Conservation (phyloP, 2,329 filamentous ascomycete genomes). For the Stenocarpella maydis region DNA sequence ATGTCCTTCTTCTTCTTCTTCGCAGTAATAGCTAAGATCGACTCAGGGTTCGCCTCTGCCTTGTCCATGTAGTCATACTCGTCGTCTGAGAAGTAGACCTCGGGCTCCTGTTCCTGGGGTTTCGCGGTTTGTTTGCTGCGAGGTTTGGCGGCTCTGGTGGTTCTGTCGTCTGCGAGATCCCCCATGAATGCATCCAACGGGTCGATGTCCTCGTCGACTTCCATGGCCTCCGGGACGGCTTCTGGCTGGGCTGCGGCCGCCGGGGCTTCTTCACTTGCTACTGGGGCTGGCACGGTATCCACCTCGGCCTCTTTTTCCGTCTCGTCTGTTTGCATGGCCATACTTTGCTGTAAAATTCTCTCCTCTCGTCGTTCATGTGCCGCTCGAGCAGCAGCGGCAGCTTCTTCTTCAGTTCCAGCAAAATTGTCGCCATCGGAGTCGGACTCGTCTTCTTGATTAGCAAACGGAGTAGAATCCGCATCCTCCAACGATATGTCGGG, state of each 20-base stretch:
- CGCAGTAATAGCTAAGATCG: constrained; percentile 61
- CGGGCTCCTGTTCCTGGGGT: constrained; percentile 71
- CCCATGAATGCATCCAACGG: constrained; percentile 98
- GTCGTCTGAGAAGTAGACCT: constrained; percentile 89
- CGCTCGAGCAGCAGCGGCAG: constrained; percentile 82
- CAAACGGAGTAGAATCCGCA: constrained; percentile 66
- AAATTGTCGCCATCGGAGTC: constrained; percentile 81
- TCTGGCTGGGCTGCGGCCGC: constrained; percentile 32
- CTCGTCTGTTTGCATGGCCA: constrained; percentile 54
- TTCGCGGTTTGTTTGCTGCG: constrained; percentile 48
- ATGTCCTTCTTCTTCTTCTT: constrained; percentile 95
- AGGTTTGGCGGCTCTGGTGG: constrained; percentile 37
- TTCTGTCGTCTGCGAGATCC: constrained; percentile 63
- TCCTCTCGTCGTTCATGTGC: constrained; percentile 86
- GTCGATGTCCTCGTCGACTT: constrained; percentile 78
- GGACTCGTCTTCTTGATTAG: constrained; percentile 64
- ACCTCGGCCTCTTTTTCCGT: constrained; percentile 41
- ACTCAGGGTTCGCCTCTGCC: constrained; percentile 55
- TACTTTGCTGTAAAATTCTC: constrained; percentile 61
- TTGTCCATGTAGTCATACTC: constrained; percentile 68
- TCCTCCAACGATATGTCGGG: constrained; percentile 77
- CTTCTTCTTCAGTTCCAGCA: constrained; percentile 85
- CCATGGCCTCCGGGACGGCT: constrained; percentile 56
- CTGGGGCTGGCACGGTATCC: constrained; percentile 30
- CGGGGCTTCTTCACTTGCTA: constrained; percentile 38